phyloP scores from a whole-genome alignment of 1,139 yeast genomes.

The Arxiozyma heterogenica region DNA sequence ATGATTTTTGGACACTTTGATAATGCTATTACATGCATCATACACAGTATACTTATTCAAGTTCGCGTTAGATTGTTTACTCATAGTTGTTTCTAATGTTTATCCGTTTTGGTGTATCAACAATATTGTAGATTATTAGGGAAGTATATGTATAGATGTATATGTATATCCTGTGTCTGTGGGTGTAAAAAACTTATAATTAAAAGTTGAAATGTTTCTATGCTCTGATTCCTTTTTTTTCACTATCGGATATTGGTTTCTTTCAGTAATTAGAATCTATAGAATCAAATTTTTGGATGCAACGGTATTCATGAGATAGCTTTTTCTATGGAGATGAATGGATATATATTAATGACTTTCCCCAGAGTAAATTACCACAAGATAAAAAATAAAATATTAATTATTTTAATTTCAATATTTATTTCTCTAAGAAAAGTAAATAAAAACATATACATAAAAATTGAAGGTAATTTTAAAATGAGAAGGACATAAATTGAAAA shows the following conservation, averaged over 20 bases:
- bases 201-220: background rate
- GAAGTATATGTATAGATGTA: background rate
- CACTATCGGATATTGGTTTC: background rate
- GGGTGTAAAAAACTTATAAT: background rate
- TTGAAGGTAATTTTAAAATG: too few relatives aligned
- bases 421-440: too few relatives aligned
- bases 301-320: too few relatives aligned
- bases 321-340: too few relatives aligned
- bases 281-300: too few relatives aligned
- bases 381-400: too few relatives aligned
- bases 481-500: too few relatives aligned
- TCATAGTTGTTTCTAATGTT: background rate
- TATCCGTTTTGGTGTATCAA: background rate
- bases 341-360: too few relatives aligned
- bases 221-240: background rate
- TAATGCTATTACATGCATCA: slow-evolving; percentile 27
- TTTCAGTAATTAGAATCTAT: too few relatives aligned
- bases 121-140: background rate
- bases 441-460: too few relatives aligned
- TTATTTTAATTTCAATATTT: background rate
- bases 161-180: background rate
- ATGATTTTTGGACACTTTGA: slow-evolving; percentile 20
- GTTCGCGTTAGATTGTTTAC: background rate
- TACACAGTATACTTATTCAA: slow-evolving; percentile 14
- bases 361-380: too few relatives aligned